Percentiles rank a stretch among this genome's conserved stretches.
phyloP scores from a whole-genome alignment of 2,329 filamentous ascomycete genomes.

The Cercospora nicotianae region DNA sequence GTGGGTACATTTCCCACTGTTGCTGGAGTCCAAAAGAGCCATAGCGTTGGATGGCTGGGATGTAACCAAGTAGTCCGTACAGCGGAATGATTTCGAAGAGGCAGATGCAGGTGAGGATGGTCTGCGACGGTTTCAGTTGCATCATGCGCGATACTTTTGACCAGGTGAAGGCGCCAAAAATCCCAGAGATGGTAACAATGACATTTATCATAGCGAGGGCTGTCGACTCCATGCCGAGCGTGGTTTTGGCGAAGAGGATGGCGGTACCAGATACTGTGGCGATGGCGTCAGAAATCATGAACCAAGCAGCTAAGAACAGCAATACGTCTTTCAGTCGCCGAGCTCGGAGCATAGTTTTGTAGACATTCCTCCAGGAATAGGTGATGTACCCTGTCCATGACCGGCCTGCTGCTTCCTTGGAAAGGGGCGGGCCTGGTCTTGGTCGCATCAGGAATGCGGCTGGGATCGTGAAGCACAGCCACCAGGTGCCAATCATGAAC shows the following conservation, averaged over 20 bases:
- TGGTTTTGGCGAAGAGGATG: constrained; percentile 92
- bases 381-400: constrained; percentile 71
- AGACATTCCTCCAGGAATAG: constrained; percentile 85
- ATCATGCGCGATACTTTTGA: constrained; percentile 71
- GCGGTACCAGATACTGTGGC: constrained; percentile 94
- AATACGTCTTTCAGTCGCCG: constrained; percentile 70
- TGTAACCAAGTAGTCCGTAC: constrained; percentile 84
- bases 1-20: constrained; percentile 93
- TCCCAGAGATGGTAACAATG: constrained; percentile 79
- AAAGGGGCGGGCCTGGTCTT: constrained; percentile 76
- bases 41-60: constrained; percentile 72
- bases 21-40: constrained; percentile 85
- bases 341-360: constrained; percentile 74
- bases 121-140: constrained; percentile 74
- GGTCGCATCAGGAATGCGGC: constrained; percentile 83
- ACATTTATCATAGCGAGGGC: constrained; percentile 91
- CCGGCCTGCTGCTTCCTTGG: constrained; percentile 31
- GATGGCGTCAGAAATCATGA: constrained; percentile 88
- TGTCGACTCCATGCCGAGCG: constrained; percentile 84
- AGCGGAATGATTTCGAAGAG: constrained; percentile 91
- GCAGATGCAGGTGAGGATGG: constrained; percentile 85
- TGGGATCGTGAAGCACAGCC: constrained; percentile 87
- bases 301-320: constrained; percentile 85
- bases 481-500: constrained; percentile 86
- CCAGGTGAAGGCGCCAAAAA: constrained; percentile 89